A percentile compares a stretch with the other conserved stretches of the same genome.
phyloP scores from a whole-genome alignment of 352 stramenopile genomes.

The Elongisporangium prolatum region DNA sequence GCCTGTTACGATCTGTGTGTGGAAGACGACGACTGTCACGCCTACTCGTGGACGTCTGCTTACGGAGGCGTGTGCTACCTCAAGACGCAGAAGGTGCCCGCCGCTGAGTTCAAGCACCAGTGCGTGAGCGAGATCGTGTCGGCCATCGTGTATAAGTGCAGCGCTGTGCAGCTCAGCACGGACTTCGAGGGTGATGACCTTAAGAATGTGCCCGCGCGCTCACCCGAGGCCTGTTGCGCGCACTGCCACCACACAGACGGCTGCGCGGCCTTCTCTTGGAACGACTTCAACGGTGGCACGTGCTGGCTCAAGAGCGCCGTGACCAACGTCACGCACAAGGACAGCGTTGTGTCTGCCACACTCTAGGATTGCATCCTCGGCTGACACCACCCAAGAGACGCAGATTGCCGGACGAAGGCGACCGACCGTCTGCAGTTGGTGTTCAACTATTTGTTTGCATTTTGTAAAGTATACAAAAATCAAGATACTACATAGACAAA shows the following conservation, averaged over 20 bases:
- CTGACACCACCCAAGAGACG: neutral
- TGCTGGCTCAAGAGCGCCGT: slow-evolving; percentile 10
- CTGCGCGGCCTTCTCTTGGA: slow-evolving; percentile 27
- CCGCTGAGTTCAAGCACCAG: slow-evolving; percentile 8
- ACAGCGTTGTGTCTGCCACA: neutral
- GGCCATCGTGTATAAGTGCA: slow-evolving; percentile 15
- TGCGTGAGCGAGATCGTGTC: slow-evolving; percentile 7
- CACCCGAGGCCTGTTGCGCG: slow-evolving; percentile 17
- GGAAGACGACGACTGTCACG: slow-evolving; percentile 3
- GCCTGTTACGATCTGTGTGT: slow-evolving; percentile 5
- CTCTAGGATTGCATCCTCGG: neutral
- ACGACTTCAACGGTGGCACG: slow-evolving; percentile 13
- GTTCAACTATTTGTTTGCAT: neutral
- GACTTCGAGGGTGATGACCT: slow-evolving; percentile 35
- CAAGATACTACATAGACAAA: neutral
- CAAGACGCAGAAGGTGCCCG: slow-evolving; percentile 7
- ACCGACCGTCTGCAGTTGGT: neutral
- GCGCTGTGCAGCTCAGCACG: slow-evolving; percentile 12
- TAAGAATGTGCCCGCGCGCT: slow-evolving; percentile 7
- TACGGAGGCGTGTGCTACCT: slow-evolving; percentile 16
- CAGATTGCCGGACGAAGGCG: neutral
- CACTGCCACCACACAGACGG: slow-evolving; percentile 28
- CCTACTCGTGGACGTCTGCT: slow-evolving; percentile 14
- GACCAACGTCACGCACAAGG: neutral
- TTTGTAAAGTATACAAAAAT: neutral